Evolutionary conservation across 805 yeast species (phyloP), one percentile per base, ranked within the genome.

Genomic region (Monosporozyma yasuniensis): DNA sequence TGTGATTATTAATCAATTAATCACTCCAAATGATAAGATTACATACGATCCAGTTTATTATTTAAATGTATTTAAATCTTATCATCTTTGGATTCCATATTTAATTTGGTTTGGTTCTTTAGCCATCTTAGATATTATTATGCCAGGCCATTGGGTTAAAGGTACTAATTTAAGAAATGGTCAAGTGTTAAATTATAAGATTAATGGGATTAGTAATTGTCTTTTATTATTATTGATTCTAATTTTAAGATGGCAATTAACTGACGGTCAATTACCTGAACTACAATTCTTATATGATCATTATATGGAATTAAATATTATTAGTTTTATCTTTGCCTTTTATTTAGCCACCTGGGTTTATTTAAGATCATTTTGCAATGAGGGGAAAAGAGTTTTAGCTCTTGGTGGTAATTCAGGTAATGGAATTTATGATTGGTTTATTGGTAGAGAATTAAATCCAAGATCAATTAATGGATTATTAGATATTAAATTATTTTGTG

Each of bases 391-490:
- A 55, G 79, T 93, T 38, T 72, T 93, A 47, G 90, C 97, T 0
- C 66, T 77, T 38, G 93, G 93, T 43, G 99, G 99, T 2, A 91
- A 91, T 68, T 75, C 95, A 0, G 86, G 87, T 0, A 81, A 78
- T 56, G 56, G 68, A 0, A 57, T 91, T 9, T 91, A 86, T 63
- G 96, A 93, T 62, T 90, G 96, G 97, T 93, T 89, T 63, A 89
- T 93, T 63, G 99, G 99, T 28, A 80, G 99, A 52, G 98, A 91
- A 69, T 73, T 93, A 61, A 93, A 93, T 65, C 99, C 98, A 25
- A 76, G 98, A 58, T 32, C 55, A 11, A 19, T 44, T n/a, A 72
- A 87, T 51, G 93, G 95, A 1, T 61, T 76, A 0, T 80, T 90
- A 75, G 99, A 93, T 64, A 80, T 93, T 66, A 93, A 93, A 69